These are phyloP conservation scores for Populus nigra DNA, from an alignment of 345 rosid genomes.

Conservation along the genomic window DNA sequence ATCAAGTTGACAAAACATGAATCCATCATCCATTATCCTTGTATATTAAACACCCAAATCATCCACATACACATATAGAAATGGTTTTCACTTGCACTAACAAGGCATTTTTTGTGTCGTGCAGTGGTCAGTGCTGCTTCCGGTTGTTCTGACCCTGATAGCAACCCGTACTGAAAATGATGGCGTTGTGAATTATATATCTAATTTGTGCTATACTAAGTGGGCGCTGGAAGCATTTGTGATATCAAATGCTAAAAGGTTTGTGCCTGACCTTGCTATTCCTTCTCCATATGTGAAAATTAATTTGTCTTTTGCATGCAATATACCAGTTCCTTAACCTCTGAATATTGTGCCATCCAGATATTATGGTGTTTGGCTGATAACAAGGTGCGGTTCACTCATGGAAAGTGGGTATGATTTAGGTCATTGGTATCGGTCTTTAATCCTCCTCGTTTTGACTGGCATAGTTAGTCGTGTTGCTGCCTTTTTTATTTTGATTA, in stretches of 20 bases:
- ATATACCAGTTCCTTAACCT: neutral
- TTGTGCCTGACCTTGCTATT: neutral
- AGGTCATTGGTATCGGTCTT: constrained; percentile 56
- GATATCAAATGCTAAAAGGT: constrained; percentile 92
- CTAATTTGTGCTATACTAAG: constrained; percentile 70
- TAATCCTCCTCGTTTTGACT: constrained; percentile 49
- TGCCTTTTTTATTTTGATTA: constrained; percentile 65
- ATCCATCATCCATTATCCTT: neutral
- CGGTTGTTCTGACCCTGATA: constrained; percentile 87
- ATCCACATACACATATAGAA: neutral
- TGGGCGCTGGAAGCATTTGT: constrained; percentile 99
- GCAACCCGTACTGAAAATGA: constrained; percentile 51
- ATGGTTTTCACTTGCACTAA: constrained; percentile 8
- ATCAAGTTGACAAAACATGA: neutral
- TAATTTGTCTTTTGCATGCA: neutral
- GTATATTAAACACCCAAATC: neutral
- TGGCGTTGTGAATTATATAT: constrained; percentile 32
- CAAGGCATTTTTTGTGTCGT: neutral
- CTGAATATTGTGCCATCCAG: constrained; percentile 33
- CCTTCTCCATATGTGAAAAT: neutral
- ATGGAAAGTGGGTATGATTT: constrained; percentile 61
- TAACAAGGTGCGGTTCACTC: constrained; percentile 86
- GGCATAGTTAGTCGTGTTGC: constrained; percentile 56
- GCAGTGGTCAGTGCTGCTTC: constrained; percentile 98
- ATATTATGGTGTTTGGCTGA: constrained; percentile 93